Evolutionary conservation across 1,284 basidiomycete species (phyloP), one percentile per base, ranked within the genome.

Genomic region (Tilletia setariae): DNA sequence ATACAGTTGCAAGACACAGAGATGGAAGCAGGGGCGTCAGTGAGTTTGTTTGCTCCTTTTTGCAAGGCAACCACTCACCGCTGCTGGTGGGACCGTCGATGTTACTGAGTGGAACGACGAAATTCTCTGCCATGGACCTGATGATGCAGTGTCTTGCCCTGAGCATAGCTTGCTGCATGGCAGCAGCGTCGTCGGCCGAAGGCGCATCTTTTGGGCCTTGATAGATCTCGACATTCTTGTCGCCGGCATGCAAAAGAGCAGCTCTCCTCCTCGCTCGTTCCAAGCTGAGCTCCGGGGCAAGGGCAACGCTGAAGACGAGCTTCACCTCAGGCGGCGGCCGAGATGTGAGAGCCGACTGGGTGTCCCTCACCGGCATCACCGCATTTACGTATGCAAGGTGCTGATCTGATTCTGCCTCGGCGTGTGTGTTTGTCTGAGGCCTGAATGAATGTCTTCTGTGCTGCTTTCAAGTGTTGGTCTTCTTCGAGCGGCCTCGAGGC

Each of bases 31-130:
- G 25, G 42, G 30, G n/a, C 28, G 19, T 19, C 28, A 63, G 42
- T 32, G 61, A 19, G 9, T 63, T 15, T 63, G 61, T 11, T 11
- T 11, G 4, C 11, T 11, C 11, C 35, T 11, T 40, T 40, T 40
- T 40, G 11, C 35, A 40, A 40, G 35, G 35, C 4, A 40, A 40
- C 6, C 9, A 46, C 64, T 66, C 44, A 62, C 59, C 65, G 25
- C 59, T 42, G 21, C 15, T 3, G 9, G 66, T 66, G 1, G 30
- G 42, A 11, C 49, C 43, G 21, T 40, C 53, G 2, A 65, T 9
- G 2, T 53, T 42, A 23, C 42, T 59, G 6, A 70, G 42, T 2
- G 68, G 68, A 8, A 67, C 66, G 25, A 70, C 43, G 40, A 66
- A 70, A 59, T 61, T 25, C 6, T 61, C 30, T 2, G 56, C 56